Conservation (phyloP, 306 rosid species). For the Fagus sylvatica region DNA sequence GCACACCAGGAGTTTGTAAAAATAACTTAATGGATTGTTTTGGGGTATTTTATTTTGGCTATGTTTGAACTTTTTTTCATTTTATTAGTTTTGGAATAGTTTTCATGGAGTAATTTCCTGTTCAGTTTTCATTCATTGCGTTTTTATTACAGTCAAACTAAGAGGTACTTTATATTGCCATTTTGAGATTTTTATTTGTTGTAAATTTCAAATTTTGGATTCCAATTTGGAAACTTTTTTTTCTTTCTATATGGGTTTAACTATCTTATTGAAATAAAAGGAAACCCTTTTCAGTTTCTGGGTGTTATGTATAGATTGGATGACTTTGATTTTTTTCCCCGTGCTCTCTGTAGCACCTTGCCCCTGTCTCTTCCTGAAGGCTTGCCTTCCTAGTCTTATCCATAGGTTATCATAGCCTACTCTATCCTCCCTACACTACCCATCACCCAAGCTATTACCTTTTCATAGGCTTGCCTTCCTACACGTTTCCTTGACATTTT, state of each 20-base stretch:
- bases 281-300: neutral
- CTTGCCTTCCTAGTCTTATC: no score
- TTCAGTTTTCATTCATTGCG: neutral
- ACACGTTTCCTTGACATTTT: no score
- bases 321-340: no score
- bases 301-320: neutral
- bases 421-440: no score
- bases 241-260: neutral
- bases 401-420: no score
- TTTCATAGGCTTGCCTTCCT: no score
- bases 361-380: no score
- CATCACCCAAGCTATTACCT: no score
- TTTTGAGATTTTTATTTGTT: neutral
- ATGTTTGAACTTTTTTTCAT: neutral
- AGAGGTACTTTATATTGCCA: neutral
- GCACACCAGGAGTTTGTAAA: no score
- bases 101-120: neutral
- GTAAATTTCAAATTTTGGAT: neutral
- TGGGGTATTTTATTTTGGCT: no score
- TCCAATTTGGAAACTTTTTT: neutral
- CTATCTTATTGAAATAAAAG: neutral
- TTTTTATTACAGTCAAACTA: neutral
- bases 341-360: no score
- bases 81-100: neutral
- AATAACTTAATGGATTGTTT: no score